phyloP scores from a whole-genome alignment of 805 yeast genomes.

The Candida coleopterorum region DNA sequence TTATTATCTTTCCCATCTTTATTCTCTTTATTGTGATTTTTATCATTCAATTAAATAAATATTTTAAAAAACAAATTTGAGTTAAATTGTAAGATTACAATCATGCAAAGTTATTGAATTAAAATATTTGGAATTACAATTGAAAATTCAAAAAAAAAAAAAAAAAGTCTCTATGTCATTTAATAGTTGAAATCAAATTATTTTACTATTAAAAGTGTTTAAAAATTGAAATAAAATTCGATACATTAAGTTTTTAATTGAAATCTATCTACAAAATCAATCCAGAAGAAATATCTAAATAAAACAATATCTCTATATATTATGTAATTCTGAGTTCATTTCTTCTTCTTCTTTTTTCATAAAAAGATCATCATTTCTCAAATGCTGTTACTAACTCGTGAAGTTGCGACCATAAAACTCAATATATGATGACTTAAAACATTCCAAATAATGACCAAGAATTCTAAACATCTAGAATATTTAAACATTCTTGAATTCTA shows the following conservation, averaged over 20 bases:
- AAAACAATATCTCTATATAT: too few relatives aligned
- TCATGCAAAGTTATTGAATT: slow-evolving; percentile 4
- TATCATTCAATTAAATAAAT: neutral
- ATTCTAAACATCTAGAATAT: too few relatives aligned
- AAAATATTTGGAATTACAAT: slow-evolving; percentile 4
- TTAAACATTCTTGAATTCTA: too few relatives aligned
- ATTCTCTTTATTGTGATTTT: slow-evolving; percentile 8
- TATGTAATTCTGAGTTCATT: too few relatives aligned
- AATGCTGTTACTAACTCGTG: too few relatives aligned
- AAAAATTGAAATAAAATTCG: neutral
- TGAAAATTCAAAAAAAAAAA: neutral
- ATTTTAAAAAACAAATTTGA: neutral
- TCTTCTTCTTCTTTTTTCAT: too few relatives aligned
- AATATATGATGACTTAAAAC: too few relatives aligned
- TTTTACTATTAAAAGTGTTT: slow-evolving; percentile 2
- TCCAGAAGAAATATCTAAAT: too few relatives aligned
- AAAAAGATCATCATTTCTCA: too few relatives aligned
- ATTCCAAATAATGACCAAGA: too few relatives aligned
- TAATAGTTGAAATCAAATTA: slow-evolving; percentile 5
- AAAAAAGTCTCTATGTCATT: slow-evolving; percentile 6
- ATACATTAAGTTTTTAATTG: slow-evolving; percentile 1
- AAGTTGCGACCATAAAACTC: too few relatives aligned
- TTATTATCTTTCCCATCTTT: slow-evolving; percentile 13
- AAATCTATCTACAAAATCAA: neutral
- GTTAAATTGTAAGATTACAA: neutral